Evolutionary conservation across 2,329 filamentous ascomycete species (phyloP), one percentile per base, ranked within the genome.

Genomic region (Harringtonia aguacate): DNA sequence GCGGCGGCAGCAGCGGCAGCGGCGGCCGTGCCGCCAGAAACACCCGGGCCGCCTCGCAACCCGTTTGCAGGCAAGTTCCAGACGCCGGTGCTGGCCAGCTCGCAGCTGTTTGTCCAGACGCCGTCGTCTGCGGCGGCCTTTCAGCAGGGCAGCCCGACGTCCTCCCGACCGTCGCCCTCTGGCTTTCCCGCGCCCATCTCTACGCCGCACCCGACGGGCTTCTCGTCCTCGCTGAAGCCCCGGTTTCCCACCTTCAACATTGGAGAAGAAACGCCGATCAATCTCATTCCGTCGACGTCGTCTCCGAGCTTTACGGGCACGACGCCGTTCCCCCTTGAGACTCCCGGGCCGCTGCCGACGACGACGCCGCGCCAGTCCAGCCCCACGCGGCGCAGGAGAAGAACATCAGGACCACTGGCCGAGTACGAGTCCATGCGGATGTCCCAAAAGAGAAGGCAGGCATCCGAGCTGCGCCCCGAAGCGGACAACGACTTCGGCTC

Each of bases 31-130:
- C 29, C 22, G 13, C 58, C 73, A 2, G 67, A 76, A 51, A 78
- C 75, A 1, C 74, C 75, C 1, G 65, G 65, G 4, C 48, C 65
- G 15, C 60, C 65, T 1, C 66, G 62, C 39, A 75, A 75, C 39
- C 70, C 72, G 1, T 75, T 76, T 50, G 62, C 56, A 9, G 58
- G 54, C 10, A 56, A 58, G 56, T 61, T 48, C 50, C 58, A 42
- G 56, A 58, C 44, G 50, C 59, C 45, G 46, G 55, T 58, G 51
- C 62, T 64, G 54, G 60, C 50, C 43, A 63, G 55, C 53, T 70
- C 72, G 8, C 73, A 79, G 53, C 60, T 79, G 9, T 79, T 79
- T 50, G 66, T 62, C 1, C 68, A 71, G 50, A 77, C 75, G 0
- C 75, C 75, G 48, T 62, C 62, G 28, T 76, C 75, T 2, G 76